Conservation (phyloP, 2,329 filamentous ascomycete species). For the Exserohilum rostratum region DNA sequence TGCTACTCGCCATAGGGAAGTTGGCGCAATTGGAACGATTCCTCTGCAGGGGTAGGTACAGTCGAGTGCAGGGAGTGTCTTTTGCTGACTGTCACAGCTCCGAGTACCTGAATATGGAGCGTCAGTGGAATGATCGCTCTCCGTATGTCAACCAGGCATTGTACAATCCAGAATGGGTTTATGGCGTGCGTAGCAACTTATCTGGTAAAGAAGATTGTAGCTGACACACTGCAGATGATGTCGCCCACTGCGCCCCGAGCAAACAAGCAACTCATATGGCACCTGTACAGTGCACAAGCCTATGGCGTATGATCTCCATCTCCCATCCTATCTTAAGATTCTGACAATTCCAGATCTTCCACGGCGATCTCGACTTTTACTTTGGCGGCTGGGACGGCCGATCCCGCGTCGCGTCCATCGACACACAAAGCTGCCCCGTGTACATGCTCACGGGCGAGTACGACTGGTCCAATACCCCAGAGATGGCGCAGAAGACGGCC, state of each 20-base stretch:
- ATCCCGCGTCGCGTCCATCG: slow-evolving; percentile 52
- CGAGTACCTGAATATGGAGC: slow-evolving; percentile 52
- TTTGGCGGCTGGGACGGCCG: slow-evolving; percentile 59
- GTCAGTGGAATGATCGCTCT: slow-evolving; percentile 54
- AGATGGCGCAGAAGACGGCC: slow-evolving; percentile 54
- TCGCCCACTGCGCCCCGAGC: slow-evolving; percentile 52
- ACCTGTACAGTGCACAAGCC: slow-evolving; percentile 56
- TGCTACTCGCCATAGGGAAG: slow-evolving; percentile 54
- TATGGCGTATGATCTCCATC: slow-evolving; percentile 46
- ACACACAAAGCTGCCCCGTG: slow-evolving; percentile 57
- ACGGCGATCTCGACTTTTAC: slow-evolving; percentile 60
- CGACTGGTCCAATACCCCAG: slow-evolving; percentile 56
- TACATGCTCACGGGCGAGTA: slow-evolving; percentile 60
- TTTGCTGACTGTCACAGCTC: slow-evolving; percentile 33
- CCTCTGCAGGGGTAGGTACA: slow-evolving; percentile 52
- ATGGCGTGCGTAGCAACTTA: slow-evolving; percentile 42
- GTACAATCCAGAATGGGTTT: slow-evolving; percentile 58
- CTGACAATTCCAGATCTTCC: slow-evolving; percentile 50
- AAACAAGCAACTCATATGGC: slow-evolving; percentile 59
- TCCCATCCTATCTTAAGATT: background rate
- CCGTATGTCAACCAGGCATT: slow-evolving; percentile 57
- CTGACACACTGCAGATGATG: slow-evolving; percentile 49
- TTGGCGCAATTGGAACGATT: slow-evolving; percentile 55
- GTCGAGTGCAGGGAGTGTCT: too few species aligned
- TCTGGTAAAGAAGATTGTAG: too few species aligned